Conservation (phyloP, 768 basidiomycete species). For the Suillus occidentalis region DNA sequence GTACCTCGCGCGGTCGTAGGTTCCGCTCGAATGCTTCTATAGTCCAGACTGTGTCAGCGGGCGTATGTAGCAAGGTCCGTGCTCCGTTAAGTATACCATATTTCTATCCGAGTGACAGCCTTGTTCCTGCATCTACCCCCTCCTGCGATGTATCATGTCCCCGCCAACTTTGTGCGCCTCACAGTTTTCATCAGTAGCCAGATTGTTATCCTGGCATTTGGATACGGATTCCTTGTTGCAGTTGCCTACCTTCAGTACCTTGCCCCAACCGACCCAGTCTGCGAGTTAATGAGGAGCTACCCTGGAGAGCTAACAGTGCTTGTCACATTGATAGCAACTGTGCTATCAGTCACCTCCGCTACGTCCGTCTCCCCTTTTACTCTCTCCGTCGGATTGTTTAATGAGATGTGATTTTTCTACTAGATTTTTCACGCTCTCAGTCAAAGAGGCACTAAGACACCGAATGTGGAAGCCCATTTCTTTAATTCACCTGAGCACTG, state of each 20-base stretch:
- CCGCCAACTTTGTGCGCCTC: neutral
- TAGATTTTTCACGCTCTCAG: slow-evolving; percentile 6
- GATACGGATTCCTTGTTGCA: slow-evolving; percentile 10
- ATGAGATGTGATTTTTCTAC: neutral
- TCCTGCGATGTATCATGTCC: neutral
- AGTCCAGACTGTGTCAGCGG: neutral
- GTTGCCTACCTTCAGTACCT: slow-evolving; percentile 3
- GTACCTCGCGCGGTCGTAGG: neutral
- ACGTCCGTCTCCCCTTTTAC: neutral
- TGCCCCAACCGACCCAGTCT: neutral
- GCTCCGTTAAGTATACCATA: neutral
- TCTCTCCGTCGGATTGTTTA: neutral
- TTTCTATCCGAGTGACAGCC: neutral
- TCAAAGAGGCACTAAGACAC: slow-evolving; percentile 14
- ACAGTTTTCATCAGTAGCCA: neutral
- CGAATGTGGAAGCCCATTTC: slow-evolving; percentile 13
- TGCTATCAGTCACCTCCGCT: neutral
- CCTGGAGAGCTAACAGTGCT: slow-evolving; percentile 7
- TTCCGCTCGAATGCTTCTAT: neutral
- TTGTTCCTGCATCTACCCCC: neutral
- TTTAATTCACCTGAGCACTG: slow-evolving; percentile 1
- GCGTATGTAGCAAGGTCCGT: neutral
- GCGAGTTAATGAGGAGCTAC: neutral
- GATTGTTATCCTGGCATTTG: slow-evolving; percentile 6
- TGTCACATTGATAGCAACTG: slow-evolving; percentile 6